A percentile compares a stretch with the other conserved stretches of the same genome.
These are phyloP conservation scores for Micractinium conductrix DNA, from an alignment of 139 green algal genomes.

Conservation along the genomic window DNA sequence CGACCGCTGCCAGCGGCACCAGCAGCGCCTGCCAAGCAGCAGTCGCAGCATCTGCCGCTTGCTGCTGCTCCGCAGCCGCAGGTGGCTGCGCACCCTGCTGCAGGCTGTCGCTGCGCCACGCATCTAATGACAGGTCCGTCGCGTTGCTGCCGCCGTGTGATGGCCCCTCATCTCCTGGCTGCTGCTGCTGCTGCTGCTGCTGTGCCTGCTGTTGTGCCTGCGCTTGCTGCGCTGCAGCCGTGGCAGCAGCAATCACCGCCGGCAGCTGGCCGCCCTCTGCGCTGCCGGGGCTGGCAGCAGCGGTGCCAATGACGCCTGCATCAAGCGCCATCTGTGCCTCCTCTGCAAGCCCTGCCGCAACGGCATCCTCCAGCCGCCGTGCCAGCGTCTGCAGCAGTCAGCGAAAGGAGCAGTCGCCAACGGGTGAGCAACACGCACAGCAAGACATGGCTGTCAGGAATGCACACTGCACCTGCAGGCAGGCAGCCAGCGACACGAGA, in stretches of 20 bases:
- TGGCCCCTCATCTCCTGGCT: neutral
- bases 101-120: neutral
- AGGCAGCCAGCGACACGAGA: neutral
- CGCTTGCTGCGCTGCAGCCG: neutral
- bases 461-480: neutral
- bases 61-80: slow-evolving; percentile 73
- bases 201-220: neutral
- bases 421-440: no score
- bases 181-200: neutral
- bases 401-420: no score
- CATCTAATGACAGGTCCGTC: no score
- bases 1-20: slow-evolving; percentile 93
- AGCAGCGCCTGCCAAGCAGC: slow-evolving; percentile 98
- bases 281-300: neutral
- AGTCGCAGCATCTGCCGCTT: slow-evolving; percentile 76
- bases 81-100: slow-evolving; percentile 86
- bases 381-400: slow-evolving; percentile 37
- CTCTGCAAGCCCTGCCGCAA: neutral
- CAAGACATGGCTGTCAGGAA: neutral
- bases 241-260: neutral
- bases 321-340: neutral
- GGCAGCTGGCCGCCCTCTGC: neutral
- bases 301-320: neutral
- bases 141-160: no score
- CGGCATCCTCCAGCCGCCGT: slow-evolving; percentile 26